A percentile compares a stretch with the other conserved stretches of the same genome.
Evolutionary conservation across 2,329 filamentous ascomycete genomes (phyloP).

Genomic region (Talaromyces atroroseus): DNA sequence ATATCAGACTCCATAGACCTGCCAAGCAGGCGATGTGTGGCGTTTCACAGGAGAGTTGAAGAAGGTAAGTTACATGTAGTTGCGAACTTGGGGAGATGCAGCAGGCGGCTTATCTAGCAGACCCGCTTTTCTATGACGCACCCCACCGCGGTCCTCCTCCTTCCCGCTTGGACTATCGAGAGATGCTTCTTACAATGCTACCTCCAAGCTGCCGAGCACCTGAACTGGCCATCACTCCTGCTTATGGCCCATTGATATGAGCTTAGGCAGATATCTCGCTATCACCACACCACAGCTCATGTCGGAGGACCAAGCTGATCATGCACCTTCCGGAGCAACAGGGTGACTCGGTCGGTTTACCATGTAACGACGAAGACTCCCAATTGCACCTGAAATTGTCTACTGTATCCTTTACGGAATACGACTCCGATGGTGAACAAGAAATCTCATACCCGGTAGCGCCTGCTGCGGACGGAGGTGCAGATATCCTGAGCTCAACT

Average conservation of each 20-base stretch:
- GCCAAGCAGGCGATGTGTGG: not conserved
- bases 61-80: not conserved
- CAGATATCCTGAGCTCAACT: not conserved
- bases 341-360: not conserved
- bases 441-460: constrained; percentile 13
- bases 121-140: constrained; percentile 9
- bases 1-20: not conserved
- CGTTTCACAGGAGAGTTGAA: not conserved
- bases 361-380: not conserved
- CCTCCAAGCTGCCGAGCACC: not conserved
- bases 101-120: not conserved
- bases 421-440: constrained; percentile 15
- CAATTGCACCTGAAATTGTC: constrained; percentile 1
- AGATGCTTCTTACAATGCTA: constrained; percentile 2
- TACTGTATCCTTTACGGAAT: not conserved
- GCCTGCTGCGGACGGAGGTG: constrained; percentile 1
- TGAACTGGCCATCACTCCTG: not conserved
- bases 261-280: not conserved
- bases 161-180: not conserved
- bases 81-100: not conserved
- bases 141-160: not conserved
- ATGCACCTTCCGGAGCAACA: constrained; percentile 6
- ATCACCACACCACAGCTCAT: constrained; percentile 8
- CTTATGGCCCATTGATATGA: not conserved
- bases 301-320: constrained; percentile 2